Evolutionary conservation across 1,139 yeast species (phyloP).

Genomic region (Magnusiomyces magnusii): DNA sequence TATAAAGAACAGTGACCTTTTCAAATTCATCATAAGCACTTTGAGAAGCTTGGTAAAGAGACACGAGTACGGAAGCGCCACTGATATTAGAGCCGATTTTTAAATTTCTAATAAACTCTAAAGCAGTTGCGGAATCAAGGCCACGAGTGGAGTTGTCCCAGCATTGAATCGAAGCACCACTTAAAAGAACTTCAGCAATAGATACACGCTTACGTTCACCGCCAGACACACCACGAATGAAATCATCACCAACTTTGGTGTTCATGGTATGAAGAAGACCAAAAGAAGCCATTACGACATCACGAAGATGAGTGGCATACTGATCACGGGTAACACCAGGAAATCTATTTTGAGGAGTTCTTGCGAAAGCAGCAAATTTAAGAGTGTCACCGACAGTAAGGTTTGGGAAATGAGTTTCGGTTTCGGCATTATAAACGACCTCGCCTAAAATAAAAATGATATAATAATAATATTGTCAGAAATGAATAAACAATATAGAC

Average conservation of each 20-base stretch:
- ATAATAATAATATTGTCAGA: constrained; percentile 36
- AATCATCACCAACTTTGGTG: constrained; percentile 64
- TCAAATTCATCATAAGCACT: constrained; percentile 69
- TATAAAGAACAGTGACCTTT: constrained; percentile 62
- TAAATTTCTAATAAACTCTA: constrained; percentile 63
- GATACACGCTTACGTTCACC: constrained; percentile 82
- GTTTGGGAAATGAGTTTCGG: constrained; percentile 66
- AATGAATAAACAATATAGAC: too few relatives aligned
- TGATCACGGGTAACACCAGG: constrained; percentile 49
- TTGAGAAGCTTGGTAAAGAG: constrained; percentile 77
- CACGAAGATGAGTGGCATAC: constrained; percentile 54
- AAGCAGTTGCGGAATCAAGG: constrained; percentile 65
- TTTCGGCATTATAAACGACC: constrained; percentile 63
- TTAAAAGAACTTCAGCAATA: constrained; percentile 58
- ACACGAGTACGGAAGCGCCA: constrained; percentile 57
- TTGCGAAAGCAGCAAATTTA: constrained; percentile 52
- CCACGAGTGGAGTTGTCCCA: constrained; percentile 77
- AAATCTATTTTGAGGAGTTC: constrained; percentile 60
- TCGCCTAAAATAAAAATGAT: constrained; percentile 56
- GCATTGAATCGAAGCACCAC: constrained; percentile 56
- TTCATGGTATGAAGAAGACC: constrained; percentile 59
- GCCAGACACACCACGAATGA: constrained; percentile 73
- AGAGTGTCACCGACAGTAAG: constrained; percentile 65
- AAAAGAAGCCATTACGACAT: constrained; percentile 63
- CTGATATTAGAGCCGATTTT: constrained; percentile 54